A percentile compares a stretch with the other conserved stretches of the same genome.
phyloP scores from a whole-genome alignment of 2,329 filamentous ascomycete species.

The Trichothecium roseum region DNA sequence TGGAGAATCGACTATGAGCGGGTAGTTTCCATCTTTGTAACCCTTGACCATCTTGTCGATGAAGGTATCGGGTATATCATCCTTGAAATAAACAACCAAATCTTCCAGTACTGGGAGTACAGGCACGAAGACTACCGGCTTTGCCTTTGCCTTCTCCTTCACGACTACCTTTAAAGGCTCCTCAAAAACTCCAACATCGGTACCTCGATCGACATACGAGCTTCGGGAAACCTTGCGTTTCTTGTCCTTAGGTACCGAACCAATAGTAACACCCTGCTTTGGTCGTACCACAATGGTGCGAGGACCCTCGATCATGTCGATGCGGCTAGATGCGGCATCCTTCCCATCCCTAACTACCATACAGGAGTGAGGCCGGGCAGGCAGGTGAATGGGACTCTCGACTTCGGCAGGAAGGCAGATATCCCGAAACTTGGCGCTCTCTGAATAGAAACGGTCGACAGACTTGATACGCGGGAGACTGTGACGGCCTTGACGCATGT shows the following conservation, averaged over 20 bases:
- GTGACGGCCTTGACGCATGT: constrained; percentile 18
- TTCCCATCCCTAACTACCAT: constrained; percentile 12
- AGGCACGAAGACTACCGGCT: constrained; percentile 20
- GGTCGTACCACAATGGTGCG: constrained; percentile 20
- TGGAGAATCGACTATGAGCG: constrained; percentile 13
- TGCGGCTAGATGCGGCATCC: constrained; percentile 10
- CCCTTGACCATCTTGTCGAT: constrained; percentile 36
- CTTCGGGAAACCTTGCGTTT: constrained; percentile 14
- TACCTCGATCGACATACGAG: constrained; percentile 28
- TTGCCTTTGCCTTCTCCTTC: no score
- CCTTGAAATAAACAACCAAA: constrained; percentile 42
- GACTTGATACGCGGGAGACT: constrained; percentile 23
- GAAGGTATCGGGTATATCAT: constrained; percentile 27
- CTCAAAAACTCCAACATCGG: constrained; percentile 19
- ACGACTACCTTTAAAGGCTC: constrained; percentile 7
- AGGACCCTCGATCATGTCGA: constrained; percentile 16
- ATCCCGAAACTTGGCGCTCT: constrained; percentile 20
- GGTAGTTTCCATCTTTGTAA: constrained; percentile 23
- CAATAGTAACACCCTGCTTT: constrained; percentile 15
- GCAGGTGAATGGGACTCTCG: constrained; percentile 5
- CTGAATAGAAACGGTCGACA: constrained; percentile 22
- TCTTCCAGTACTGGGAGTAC: constrained; percentile 46
- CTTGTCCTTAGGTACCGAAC: constrained; percentile 17
- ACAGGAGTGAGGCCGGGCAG: constrained; percentile 14
- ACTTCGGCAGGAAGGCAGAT: constrained; percentile 11